Percentiles rank a stretch among this genome's conserved stretches.
Conservation (phyloP, 78 protist genomes). For the Dictyostelium discoideum region DNA sequence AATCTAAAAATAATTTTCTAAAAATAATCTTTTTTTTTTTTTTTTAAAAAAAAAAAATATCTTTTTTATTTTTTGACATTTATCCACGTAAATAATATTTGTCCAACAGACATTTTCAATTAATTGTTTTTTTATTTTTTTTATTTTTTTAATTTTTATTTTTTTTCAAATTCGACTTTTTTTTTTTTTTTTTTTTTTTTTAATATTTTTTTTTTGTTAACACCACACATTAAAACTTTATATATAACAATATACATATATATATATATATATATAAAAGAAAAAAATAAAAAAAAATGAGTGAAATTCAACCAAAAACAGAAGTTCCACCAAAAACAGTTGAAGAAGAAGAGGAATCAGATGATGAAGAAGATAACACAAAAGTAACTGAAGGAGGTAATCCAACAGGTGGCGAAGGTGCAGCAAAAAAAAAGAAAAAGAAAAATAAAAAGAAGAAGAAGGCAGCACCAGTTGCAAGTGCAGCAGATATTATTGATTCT, state of each 20-base stretch:
- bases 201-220: not conserved
- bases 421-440: conserved; percentile 63
- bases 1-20: too few relatives aligned
- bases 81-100: too few relatives aligned
- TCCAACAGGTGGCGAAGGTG: conserved; percentile 8
- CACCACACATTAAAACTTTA: too few relatives aligned
- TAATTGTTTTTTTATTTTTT: too few relatives aligned
- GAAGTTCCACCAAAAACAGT: not conserved
- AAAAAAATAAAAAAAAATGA: not conserved
- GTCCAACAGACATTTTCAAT: too few relatives aligned
- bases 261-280: not conserved
- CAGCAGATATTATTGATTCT: not conserved
- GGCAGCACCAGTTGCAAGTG: conserved; percentile 13
- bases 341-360: not conserved
- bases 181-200: not conserved
- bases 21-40: too few relatives aligned
- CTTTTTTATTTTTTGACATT: too few relatives aligned
- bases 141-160: too few relatives aligned
- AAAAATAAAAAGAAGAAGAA: conserved; percentile 59
- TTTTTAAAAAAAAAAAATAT: too few relatives aligned
- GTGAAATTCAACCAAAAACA: not conserved
- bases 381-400: conserved; percentile 1
- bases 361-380: conserved; percentile 35
- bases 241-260: too few relatives aligned
- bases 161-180: too few relatives aligned